Base-by-base conservation (phyloP, 2,329 filamentous ascomycete species). In the Xylariaceae sp. region DNA sequence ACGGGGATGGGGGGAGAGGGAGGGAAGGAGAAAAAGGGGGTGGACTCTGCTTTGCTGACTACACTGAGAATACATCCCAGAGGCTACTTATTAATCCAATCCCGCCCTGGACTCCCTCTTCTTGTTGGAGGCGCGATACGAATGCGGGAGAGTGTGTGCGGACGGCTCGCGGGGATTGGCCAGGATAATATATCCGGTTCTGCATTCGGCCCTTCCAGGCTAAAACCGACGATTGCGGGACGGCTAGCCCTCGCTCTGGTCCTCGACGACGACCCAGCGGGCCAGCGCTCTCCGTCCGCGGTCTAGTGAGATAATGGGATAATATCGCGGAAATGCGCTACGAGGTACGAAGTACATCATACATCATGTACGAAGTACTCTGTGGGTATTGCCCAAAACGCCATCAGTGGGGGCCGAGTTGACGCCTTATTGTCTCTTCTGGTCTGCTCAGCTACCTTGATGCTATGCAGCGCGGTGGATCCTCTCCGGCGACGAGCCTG, bases 121-220 rank as follows among this genome's bases (percentile, higher is more conserved):
- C 13, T 34, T 34, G 30, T 34, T 44, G 42, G 29, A 36, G 29
- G 36, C 22, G 26, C 26, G 26, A 26, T 26, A 26, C 26, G 26
- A 26, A 26, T 26, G 26, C 8, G 26, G 26, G 26, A 26, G 26
- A 26, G 26, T 26, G 26, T 26, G 26, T 26, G 26, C 26, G 26
- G 26, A 68, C 66, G 57, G 55, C 53, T 63, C 47, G 53, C 54
- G 50, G 58, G 58, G 60, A 72, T 70, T 72, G 68, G 69, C 57
- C 65, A 67, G 70, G 63, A 69, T 68, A 72, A 70, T 59, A 70
- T 59, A 68, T 60, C 62, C 65, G 64, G 61, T 10, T 59, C 63
- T 61, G 61, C 59, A 70, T 65, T 70, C 69, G 68, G 69, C 67
- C 70, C 69, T 71, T 73, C 70, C 67, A 74, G 72, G 71, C 72